phyloP scores from a whole-genome alignment of 164 flowering plant genomes.

The Liriodendron chinense region DNA sequence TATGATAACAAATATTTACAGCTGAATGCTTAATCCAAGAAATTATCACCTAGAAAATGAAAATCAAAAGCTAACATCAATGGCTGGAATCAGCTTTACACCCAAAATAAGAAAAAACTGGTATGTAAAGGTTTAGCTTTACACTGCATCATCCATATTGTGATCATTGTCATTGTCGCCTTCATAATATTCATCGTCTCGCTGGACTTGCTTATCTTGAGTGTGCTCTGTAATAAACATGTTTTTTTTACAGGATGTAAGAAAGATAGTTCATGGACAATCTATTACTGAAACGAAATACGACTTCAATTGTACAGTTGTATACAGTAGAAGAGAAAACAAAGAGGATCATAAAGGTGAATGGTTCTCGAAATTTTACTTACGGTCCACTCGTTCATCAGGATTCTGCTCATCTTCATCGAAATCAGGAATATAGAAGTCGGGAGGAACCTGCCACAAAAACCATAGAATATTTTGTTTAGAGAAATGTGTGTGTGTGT shows the following conservation, averaged over 20 bases:
- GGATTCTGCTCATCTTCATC: constrained; percentile 92
- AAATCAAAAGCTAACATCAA: background rate
- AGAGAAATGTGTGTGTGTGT: no score
- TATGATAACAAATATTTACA: background rate
- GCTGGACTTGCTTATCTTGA: constrained; percentile 86
- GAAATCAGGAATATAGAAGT: constrained; percentile 88
- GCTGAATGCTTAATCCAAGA: background rate
- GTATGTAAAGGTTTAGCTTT: constrained; percentile 1
- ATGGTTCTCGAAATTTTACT: constrained; percentile 26
- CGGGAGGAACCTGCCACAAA: constrained; percentile 83
- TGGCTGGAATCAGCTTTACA: background rate
- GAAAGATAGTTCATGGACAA: background rate
- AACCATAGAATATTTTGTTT: background rate
- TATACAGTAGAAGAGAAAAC: background rate
- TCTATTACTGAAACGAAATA: background rate
- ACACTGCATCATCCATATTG: constrained; percentile 48
- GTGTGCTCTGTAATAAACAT: constrained; percentile 59
- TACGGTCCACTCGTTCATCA: constrained; percentile 86
- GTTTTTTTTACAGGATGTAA: background rate
- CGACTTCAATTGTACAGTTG: background rate
- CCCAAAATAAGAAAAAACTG: background rate
- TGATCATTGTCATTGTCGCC: constrained; percentile 96
- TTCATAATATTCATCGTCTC: constrained; percentile 89
- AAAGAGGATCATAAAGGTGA: background rate
- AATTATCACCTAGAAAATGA: background rate